These are phyloP conservation scores for Artemisia tridentata DNA, from an alignment of 129 eudicot genomes.

Conservation along the genomic window DNA sequence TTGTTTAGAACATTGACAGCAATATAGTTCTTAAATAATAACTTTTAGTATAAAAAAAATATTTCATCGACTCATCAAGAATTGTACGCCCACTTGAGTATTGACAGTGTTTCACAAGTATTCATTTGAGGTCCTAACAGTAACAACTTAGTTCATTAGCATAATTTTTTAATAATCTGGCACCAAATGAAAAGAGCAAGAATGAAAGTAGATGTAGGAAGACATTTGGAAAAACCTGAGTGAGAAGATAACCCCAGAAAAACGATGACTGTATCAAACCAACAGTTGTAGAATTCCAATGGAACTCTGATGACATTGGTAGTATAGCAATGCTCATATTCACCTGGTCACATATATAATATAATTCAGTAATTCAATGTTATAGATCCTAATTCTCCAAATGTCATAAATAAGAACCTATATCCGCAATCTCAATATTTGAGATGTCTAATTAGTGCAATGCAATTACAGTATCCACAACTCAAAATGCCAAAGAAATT, in stretches of 20 bases:
- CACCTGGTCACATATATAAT: conserved; percentile 47
- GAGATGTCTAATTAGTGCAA: neutral
- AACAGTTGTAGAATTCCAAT: conserved; percentile 83
- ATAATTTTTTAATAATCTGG: neutral
- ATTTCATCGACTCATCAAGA: no score
- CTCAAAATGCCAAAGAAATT: neutral
- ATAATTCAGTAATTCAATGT: no score
- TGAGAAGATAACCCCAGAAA: conserved; percentile 98
- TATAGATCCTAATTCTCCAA: no score
- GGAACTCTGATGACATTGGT: conserved; percentile 89
- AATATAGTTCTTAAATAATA: neutral
- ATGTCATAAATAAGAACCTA: no score
- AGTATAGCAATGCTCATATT: conserved; percentile 98
- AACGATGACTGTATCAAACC: conserved; percentile 92
- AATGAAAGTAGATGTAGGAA: neutral
- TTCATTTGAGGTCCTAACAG: no score
- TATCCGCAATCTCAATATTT: neutral
- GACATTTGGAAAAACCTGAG: conserved; percentile 60
- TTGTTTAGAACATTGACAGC: neutral
- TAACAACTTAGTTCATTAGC: neutral
- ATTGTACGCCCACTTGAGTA: no score
- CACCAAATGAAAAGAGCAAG: neutral
- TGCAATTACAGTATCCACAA: neutral
- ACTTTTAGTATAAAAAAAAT: neutral
- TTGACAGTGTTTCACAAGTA: no score